These are phyloP conservation scores for Acanthamoeba lenticulata DNA, from an alignment of 208 protist species.

Conservation along the genomic window DNA sequence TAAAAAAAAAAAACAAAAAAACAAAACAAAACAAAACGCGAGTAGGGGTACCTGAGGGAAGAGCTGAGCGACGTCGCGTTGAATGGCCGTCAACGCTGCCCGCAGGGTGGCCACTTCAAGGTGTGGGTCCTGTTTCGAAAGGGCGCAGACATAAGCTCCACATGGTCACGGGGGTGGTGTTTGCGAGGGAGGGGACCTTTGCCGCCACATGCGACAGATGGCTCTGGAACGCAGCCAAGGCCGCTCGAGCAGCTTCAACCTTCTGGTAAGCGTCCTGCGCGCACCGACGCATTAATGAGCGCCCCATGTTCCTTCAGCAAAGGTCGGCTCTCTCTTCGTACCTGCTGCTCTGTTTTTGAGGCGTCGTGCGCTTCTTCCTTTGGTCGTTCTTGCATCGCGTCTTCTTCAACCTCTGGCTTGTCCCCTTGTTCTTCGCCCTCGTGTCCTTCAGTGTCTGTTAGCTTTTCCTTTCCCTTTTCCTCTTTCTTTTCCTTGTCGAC, in stretches of 20 bases:
- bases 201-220: too few species aligned
- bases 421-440: not conserved
- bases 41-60: not conserved
- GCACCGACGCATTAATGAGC: too few species aligned
- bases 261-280: too few species aligned
- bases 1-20: not conserved
- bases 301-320: too few species aligned
- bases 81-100: not conserved
- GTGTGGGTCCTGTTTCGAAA: not conserved
- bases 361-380: not conserved
- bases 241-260: too few species aligned
- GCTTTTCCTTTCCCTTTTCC: not conserved
- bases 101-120: not conserved
- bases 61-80: not conserved
- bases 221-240: too few species aligned
- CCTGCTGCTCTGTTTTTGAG: not conserved
- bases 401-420: not conserved
- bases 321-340: too few species aligned
- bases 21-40: not conserved
- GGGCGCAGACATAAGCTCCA: too few species aligned
- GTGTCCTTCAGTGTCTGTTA: too few species aligned
- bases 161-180: too few species aligned
- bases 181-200: too few species aligned
- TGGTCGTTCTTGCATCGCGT: not conserved
- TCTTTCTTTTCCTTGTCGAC: not conserved